Conservation (phyloP, 2,329 filamentous ascomycete species). For the Fusarium nanum region DNA sequence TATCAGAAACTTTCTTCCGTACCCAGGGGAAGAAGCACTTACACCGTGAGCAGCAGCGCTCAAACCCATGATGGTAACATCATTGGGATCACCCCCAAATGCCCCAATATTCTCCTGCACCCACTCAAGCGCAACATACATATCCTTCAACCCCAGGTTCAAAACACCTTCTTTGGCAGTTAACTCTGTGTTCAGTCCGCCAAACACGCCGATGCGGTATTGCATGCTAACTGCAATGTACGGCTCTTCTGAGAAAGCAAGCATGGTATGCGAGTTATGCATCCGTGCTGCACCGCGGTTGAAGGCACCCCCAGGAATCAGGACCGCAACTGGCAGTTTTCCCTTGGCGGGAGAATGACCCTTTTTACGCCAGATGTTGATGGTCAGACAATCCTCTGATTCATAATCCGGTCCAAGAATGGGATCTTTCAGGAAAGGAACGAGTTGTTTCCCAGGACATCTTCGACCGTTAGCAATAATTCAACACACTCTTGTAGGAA, state of each 20-base stretch:
- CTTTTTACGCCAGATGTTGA: conserved; percentile 43
- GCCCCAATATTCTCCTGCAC: conserved; percentile 62
- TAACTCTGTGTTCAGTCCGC: conserved; percentile 66
- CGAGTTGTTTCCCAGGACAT: conserved; percentile 48
- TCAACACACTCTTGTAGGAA: accelerated
- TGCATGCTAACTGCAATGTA: conserved; percentile 62
- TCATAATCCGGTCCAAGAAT: conserved; percentile 48
- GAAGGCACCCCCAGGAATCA: conserved; percentile 49
- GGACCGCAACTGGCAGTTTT: conserved; percentile 44
- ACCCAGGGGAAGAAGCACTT: not conserved
- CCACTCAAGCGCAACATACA: conserved; percentile 61
- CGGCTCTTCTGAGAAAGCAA: conserved; percentile 59
- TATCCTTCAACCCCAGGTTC: conserved; percentile 66
- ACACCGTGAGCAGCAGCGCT: conserved; percentile 52
- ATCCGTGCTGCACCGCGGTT: conserved; percentile 49
- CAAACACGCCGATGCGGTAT: conserved; percentile 65
- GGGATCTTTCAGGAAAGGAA: conserved; percentile 48
- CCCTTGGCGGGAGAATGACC: conserved; percentile 26
- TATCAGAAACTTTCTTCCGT: not conserved
- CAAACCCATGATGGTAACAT: conserved; percentile 61
- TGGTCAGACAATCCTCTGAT: conserved; percentile 46
- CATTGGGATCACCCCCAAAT: conserved; percentile 62
- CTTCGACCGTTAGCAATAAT: conserved; percentile 24
- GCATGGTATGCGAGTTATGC: conserved; percentile 60
- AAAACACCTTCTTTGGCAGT: conserved; percentile 63